Evolutionary conservation across 2,329 filamentous ascomycete genomes (phyloP), one percentile per base, ranked within the genome.

Genomic region (Dryadomyces quercivorus): DNA sequence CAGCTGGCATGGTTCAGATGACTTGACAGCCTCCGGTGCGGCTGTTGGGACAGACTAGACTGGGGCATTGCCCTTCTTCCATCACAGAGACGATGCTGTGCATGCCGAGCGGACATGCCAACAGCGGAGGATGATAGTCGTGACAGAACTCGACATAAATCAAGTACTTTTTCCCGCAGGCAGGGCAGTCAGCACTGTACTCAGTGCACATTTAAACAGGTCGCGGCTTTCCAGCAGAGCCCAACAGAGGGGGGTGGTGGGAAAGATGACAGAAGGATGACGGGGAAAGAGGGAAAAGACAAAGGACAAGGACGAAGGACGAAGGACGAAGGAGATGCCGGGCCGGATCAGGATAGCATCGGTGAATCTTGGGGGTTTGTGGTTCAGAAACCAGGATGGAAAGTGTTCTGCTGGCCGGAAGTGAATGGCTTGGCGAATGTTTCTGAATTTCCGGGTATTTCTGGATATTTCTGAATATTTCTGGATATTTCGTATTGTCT

Each of bases 81-180:
- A 80, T 80, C 40, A 69, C 68, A 61, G 70, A 65, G 50, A 64
- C 64, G 56, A 67, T 60, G 48, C 71, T 62, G 43, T 57, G 58
- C 57, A 67, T 70, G 52, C 75, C 76, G 53, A 58, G 61, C n/a
- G 73, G 75, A 60, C 78, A 81, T 54, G 58, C 59, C 60, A 74
- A 45, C 53, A 74, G 61, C 31, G 76, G 75, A 43, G 75, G 75
- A 60, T 73, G 75, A 59, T 73, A 77, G 50, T 70, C 62, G 59
- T 67, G 67, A 62, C 78, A 82, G 61, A 81, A 80, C 61, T 73
- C 70, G 68, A 81, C 74, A 70, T 75, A 81, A 63, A 79, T 65
- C 62, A 81, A 71, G 65, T 81, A 80, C 61, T 72, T 69, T 68
- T 78, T 80, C 70, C 77, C 72, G 72, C 78, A 81, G 63, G 76